Conservation (phyloP, 345 rosid species). For the Turnera subulata region DNA sequence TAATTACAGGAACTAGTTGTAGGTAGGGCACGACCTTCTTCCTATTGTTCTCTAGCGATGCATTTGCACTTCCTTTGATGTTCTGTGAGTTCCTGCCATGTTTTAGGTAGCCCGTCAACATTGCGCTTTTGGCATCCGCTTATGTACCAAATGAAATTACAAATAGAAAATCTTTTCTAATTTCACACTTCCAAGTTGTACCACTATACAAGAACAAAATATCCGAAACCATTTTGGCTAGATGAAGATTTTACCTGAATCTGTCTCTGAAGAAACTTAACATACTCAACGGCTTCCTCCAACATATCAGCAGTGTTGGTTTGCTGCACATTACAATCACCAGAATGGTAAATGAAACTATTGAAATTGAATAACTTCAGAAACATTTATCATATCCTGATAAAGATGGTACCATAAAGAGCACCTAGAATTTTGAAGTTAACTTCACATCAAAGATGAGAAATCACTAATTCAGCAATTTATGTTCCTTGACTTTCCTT, state of each 20-base stretch:
- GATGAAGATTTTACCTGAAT: conserved; percentile 52
- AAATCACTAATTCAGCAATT: no score
- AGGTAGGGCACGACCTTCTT: conserved; percentile 10
- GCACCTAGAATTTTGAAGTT: no score
- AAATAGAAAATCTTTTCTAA: neutral
- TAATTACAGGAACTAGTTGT: conserved; percentile 8
- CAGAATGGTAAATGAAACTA: conserved; percentile 10
- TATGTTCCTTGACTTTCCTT: no score
- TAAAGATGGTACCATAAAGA: no score
- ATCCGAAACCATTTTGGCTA: neutral
- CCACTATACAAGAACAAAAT: neutral
- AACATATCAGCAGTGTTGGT: conserved; percentile 90
- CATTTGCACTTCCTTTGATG: conserved; percentile 68
- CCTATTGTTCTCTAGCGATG: conserved; percentile 38
- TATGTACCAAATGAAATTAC: neutral
- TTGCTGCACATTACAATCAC: conserved; percentile 49
- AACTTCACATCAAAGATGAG: no score
- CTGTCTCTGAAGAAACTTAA: conserved; percentile 69
- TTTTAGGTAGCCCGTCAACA: conserved; percentile 5
- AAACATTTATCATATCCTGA: no score
- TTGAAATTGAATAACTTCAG: no score
- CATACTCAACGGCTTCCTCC: conserved; percentile 79
- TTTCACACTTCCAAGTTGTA: neutral
- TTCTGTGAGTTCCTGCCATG: conserved; percentile 66
- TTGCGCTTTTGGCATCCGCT: neutral